Evolutionary conservation across 2,329 filamentous ascomycete species (phyloP).

Genomic region (Paecilomyces sp.): DNA sequence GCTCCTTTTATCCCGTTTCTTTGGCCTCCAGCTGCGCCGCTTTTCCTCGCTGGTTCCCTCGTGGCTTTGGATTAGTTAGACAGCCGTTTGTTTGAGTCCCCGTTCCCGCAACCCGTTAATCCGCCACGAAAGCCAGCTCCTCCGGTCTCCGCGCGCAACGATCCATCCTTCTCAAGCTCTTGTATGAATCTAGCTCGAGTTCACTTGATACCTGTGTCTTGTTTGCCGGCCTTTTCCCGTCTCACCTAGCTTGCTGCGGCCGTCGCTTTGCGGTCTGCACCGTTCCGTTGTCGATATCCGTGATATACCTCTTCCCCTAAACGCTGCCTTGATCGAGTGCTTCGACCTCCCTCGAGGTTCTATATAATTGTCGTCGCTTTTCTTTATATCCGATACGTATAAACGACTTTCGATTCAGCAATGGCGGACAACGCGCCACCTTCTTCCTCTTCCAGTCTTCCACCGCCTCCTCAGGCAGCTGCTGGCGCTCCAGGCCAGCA

Average conservation of each 20-base stretch:
- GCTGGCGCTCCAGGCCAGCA: slow-evolving; percentile 61
- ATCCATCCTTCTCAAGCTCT: slow-evolving; percentile 2
- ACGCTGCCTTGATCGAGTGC: not conserved
- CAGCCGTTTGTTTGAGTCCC: not conserved
- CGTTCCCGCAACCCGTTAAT: slow-evolving; percentile 3
- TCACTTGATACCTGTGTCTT: not conserved
- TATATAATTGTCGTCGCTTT: not conserved
- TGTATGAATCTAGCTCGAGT: slow-evolving; percentile 5
- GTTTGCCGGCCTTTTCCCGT: not conserved
- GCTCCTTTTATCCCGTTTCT: slow-evolving; percentile 1
- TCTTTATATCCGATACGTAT: not conserved
- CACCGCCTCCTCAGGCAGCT: slow-evolving; percentile 61
- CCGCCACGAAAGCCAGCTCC: slow-evolving; percentile 5
- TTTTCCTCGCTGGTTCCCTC: slow-evolving; percentile 4
- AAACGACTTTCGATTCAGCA: slow-evolving; percentile 11
- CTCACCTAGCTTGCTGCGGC: slow-evolving; percentile 4
- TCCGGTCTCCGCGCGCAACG: not conserved
- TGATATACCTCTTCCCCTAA: not conserved
- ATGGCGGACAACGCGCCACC: slow-evolving; percentile 75
- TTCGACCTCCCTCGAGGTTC: not conserved
- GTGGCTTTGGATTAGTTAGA: slow-evolving; percentile 4
- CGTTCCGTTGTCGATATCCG: not conserved
- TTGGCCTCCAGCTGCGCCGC: slow-evolving; percentile 3
- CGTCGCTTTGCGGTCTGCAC: not conserved
- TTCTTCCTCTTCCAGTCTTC: slow-evolving; percentile 57